Evolutionary conservation across 106 monocot species (phyloP), one percentile per base, ranked within the genome.

Genomic region (Agapanthus africanus): DNA sequence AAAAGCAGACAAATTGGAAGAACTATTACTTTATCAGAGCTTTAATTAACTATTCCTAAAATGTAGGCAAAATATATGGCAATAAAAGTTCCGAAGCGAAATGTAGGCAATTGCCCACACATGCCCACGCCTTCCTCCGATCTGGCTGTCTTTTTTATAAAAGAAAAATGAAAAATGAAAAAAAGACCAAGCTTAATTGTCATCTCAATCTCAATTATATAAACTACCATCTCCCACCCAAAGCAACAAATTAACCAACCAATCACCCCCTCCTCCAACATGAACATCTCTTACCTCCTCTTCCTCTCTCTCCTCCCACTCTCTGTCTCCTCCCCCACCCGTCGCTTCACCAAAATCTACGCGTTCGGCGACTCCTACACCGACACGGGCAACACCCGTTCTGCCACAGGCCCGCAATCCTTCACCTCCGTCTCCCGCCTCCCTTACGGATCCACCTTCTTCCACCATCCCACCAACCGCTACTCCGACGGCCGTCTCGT

Each of bases 301-400:
- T 51, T 70, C 74, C 30, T 62, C 66, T 44, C 40, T 44, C 54
- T 67, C 30, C 37, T 71, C 3, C 73, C 82, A 21, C 1, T 63
- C 63, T 59, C 49, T 44, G 59, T 62, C 31, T 67, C 71, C 0
- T 34, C 63, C 0, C 21, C 69, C 54, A 0, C 59, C 13, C 40
- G 26, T 0, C 47, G 19, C 0, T 91, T 95, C 85, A 54, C 78
- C 18, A 91, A 78, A 73, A 91, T 95, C 73, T 95, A 74, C 47
- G 94, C 90, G 34, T 95, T 95, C 46, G 94, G 90, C 0, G 94
- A 95, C 79, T 95, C 94, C 5, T 95, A 72, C 77, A 95, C 88
- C 34, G 91, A 91, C 74, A 95, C 88, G 11, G 91, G 88, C 41
- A 95, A 88, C 91, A 95, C 95, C 30, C 79, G 59, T 59, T 88